Base-by-base conservation (phyloP, 495 filamentous ascomycete species). In the Astrothelium macrocarpum region DNA sequence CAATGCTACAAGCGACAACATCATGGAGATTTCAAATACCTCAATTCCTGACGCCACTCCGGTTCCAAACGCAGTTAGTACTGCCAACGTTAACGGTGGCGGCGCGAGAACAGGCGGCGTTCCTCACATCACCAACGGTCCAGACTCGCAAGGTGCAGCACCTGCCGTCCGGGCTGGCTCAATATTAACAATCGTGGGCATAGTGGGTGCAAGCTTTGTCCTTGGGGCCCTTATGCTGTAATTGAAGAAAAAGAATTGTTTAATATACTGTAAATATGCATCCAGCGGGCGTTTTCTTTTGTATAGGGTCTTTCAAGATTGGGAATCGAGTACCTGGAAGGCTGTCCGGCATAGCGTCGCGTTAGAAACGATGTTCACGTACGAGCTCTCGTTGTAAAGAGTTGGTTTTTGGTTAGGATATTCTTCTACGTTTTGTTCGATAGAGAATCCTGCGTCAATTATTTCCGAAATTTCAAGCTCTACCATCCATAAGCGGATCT, bases 11-110 rank as follows among this genome's bases (percentile, higher is more conserved):
- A 67, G 73, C 3, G 80, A 80, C 26, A 80, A 84, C 53, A 77
- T 96, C 56, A 66, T 80, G 18, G 92, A 95, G 74, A 95, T 97
- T 64, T 81, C 81, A 3, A 80, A 77, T 4, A 89, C 89, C 0
- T 71, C 76, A 7, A 84, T 96, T 10, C 93, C 93, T 0, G 80
- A 81, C 53, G 90, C 91, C 1, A 87, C 85, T 0, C 72, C 71
- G 23, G 90, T 94, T 5, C 34, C 76, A 7, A 86, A 87, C 66
- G 78, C 91, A 0, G 85, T 90, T 1, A 80, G 80, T 11, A 67
- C 67, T 18, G 68, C 71, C 4, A 65, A 71, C 11, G 69, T 67
- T 2, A 61, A 14, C 16, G 64, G 66, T 29, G 75, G 72, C 32
- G 72, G 73, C 31, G 73, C 68, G 20, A 46, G 68, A 36, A 65